Evolutionary conservation across 352 stramenopile genomes (phyloP), one percentile per base, ranked within the genome.

Genomic region (Pseudoperonospora humuli): DNA sequence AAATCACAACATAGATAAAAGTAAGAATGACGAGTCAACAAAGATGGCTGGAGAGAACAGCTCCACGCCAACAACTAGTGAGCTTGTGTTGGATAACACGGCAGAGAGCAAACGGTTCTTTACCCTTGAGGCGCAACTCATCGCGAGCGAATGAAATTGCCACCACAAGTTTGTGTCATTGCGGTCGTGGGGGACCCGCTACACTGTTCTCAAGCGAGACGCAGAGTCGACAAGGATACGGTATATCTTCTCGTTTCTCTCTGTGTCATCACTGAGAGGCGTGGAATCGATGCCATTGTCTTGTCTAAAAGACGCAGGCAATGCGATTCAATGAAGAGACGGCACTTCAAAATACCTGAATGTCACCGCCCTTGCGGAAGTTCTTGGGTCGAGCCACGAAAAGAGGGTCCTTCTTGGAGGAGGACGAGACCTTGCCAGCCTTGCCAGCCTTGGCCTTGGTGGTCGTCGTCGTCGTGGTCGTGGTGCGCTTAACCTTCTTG

Each of bases 341-440:
- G 45, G 57, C 17, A 37, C 45, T 51, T 66, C 52, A 64, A 61
- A 78, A 72, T 93, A 92, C 88, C 80, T 96, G 93, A 77, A 99
- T 88, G 63, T 96, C 89, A 65, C 94, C 88, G 53, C 96, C 96
- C 56, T 98, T 90, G 68, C 92, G 78, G 73, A 97, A 97, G 73
- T 91, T 97, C 61, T 95, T 95, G 50, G 93, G 93, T 39, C 70
- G 74, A 43, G 86, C 70, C 39, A 84, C 82, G 83, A 98, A 99
- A 39, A 99, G 81, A 15, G 96, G 96, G 69, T 93, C 56, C 54
- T 95, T 88, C 68, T 94, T 83, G 43, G 74, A 69, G 50, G 74
- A 78, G 39, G 62, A 58, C 32, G 63, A 70, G 31, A 67, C 61
- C 68, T 93, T 85, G 48, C 80, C 87, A 34, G 71, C 59, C 64